Evolutionary conservation across 164 flowering plant genomes (phyloP), one percentile per base, ranked within the genome.

Genomic region (Platanus orientalis): DNA sequence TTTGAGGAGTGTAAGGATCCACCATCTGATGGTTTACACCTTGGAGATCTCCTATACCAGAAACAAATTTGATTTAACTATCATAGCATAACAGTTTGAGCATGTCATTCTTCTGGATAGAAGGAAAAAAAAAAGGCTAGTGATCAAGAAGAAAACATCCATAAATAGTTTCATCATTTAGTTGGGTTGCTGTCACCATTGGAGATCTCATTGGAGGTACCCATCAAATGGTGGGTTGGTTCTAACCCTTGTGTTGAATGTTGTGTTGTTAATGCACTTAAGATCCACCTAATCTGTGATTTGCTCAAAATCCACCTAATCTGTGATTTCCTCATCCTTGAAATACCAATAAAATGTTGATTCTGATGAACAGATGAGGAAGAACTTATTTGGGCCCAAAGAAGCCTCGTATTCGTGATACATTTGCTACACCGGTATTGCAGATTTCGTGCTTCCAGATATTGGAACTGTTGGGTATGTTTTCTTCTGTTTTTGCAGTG

Each of bases 401-500:
- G 96, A 91, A 6, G 81, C 92, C 19, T 65, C 67, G 2, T 94
- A 91, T 75, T 86, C 97, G 0, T 96, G 83, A 54, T 94, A 94
- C 77, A 91, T 96, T 50, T 94, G 99, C 68, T 94, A 94, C 73
- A 91, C 97, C 24, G 97, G 97, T 19, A 88, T 94, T 55, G 96
- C 96, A 64, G 97, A 91, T 84, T 94, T 89, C 76, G 83, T 88
- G 54, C 99, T 97, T 45, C 84, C 90, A 60, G 97, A 94, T 73
- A 88, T 94, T 70, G 89, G 89, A 53, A 62, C 86, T 57, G 94
- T 94, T 32, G 99, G 99, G 99, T 94, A 86, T 60, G 80, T 48
- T 52, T 23, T 55, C 54, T 47, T 40, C 51, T 29, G 11, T n/a
- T 61, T 23, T 25, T 45, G 58, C 9, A 5, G 67, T 67, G 26